phyloP scores from a whole-genome alignment of 1,139 yeast genomes.

The Suhomyces choctaworum region DNA sequence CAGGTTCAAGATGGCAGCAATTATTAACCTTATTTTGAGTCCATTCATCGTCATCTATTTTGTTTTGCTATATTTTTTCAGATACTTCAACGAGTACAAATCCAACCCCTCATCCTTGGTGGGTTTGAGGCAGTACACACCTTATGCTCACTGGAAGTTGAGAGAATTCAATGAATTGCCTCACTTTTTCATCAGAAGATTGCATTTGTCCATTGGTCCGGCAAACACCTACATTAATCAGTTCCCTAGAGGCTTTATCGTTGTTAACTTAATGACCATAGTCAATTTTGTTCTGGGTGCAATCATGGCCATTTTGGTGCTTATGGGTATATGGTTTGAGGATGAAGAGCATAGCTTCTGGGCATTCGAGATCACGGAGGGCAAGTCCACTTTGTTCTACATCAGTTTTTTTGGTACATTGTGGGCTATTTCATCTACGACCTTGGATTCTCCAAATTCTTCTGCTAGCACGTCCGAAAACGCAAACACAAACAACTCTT shows the following conservation, averaged over 20 bases:
- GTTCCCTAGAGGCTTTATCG: constrained; percentile 78
- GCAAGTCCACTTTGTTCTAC: constrained; percentile 79
- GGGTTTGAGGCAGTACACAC: constrained; percentile 81
- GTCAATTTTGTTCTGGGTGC: constrained; percentile 85
- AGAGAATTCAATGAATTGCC: constrained; percentile 92
- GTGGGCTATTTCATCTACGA: constrained; percentile 60
- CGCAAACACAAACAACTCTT: constrained; percentile 27
- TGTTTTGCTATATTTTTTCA: constrained; percentile 77
- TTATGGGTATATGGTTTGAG: constrained; percentile 75
- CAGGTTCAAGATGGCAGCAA: constrained; percentile 84
- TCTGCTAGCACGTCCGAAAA: constrained; percentile 15
- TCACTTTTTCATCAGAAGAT: constrained; percentile 78
- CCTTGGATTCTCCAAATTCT: constrained; percentile 27
- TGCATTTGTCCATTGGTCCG: constrained; percentile 73
- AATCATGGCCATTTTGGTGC: constrained; percentile 81
- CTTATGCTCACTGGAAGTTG: constrained; percentile 92
- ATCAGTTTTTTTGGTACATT: constrained; percentile 83
- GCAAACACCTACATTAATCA: constrained; percentile 86
- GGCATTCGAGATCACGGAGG: constrained; percentile 83
- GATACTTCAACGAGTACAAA: constrained; percentile 90
- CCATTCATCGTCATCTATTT: constrained; percentile 87
- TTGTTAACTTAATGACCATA: constrained; percentile 55
- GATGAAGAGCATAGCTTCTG: constrained; percentile 79
- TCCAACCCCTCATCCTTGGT: constrained; percentile 84
- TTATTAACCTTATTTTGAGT: constrained; percentile 75